Evolutionary conservation across 306 rosid species (phyloP).

Genomic region (Vachellia collinsii): DNA sequence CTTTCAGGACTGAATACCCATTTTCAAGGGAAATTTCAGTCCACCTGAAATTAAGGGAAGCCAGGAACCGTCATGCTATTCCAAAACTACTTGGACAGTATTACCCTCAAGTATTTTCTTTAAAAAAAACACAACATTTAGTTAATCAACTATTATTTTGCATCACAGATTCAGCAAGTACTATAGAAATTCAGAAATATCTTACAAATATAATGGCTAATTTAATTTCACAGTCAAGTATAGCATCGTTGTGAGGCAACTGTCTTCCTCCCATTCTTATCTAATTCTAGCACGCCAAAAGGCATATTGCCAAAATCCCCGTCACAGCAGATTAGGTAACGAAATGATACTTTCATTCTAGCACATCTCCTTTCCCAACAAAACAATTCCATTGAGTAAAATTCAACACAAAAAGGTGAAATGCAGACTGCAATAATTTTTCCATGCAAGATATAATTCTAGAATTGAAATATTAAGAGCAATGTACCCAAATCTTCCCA

Average conservation of each 20-base stretch:
- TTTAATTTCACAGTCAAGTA: conserved; percentile 4
- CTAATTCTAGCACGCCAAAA: conserved; percentile 8
- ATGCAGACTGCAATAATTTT: background rate
- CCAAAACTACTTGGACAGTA: background rate
- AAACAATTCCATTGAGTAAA: background rate
- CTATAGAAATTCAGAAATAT: background rate
- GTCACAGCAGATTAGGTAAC: background rate
- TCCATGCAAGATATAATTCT: background rate
- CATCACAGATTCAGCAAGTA: background rate
- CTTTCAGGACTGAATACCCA: conserved; percentile 8
- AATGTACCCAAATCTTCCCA: background rate
- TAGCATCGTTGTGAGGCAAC: conserved; percentile 8
- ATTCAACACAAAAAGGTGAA: background rate
- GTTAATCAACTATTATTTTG: background rate
- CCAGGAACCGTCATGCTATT: background rate
- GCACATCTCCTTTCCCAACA: background rate
- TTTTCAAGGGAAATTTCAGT: conserved; percentile 15
- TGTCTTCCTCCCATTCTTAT: conserved; percentile 7
- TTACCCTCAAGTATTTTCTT: background rate
- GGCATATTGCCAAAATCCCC: background rate
- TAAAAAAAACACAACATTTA: background rate
- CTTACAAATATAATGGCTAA: background rate
- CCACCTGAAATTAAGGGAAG: conserved; percentile 14
- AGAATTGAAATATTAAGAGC: background rate
- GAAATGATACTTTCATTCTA: background rate